phyloP scores from a whole-genome alignment of 2,329 filamentous ascomycete species.

The Blumeria graminis region DNA sequence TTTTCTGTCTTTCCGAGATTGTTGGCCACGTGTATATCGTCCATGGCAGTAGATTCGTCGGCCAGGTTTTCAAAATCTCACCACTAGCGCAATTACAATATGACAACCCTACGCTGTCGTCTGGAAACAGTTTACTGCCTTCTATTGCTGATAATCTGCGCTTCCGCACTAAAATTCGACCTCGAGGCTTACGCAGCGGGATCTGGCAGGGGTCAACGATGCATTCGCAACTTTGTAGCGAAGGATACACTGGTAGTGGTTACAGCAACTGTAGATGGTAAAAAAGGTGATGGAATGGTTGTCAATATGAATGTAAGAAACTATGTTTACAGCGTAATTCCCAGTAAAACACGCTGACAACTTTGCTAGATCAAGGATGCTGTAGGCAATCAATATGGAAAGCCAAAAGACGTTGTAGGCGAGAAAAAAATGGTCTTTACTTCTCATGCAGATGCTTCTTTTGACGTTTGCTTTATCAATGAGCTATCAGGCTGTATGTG shows the following conservation, averaged over 20 bases:
- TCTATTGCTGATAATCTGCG: conserved; percentile 27
- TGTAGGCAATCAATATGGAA: conserved; percentile 86
- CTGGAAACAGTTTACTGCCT: conserved; percentile 10
- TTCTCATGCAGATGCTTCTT: conserved; percentile 70
- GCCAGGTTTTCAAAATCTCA: too few species aligned
- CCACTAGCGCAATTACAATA: too few species aligned
- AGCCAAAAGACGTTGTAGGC: conserved; percentile 72
- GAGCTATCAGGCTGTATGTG: conserved; percentile 42
- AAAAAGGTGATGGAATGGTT: conserved; percentile 71
- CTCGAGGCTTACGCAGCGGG: conserved; percentile 43
- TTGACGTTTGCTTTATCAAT: conserved; percentile 95
- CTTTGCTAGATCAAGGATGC: conserved; percentile 63
- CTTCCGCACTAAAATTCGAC: conserved; percentile 75
- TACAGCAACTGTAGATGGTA: conserved; percentile 68
- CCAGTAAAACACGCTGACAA: too few species aligned
- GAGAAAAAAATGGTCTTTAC: conserved; percentile 74
- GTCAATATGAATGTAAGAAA: conserved; percentile 75
- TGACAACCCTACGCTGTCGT: too few species aligned
- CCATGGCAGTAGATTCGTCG: too few species aligned
- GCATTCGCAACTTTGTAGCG: conserved; percentile 86
- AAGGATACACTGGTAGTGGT: conserved; percentile 89
- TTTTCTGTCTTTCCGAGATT: too few species aligned
- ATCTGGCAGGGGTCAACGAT: conserved; percentile 52
- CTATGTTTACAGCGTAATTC: too few species aligned
- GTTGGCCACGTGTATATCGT: too few species aligned